Evolutionary conservation across 2,329 filamentous ascomycete genomes (phyloP), one percentile per base, ranked within the genome.

Genomic region (Zopfia rhizophila): DNA sequence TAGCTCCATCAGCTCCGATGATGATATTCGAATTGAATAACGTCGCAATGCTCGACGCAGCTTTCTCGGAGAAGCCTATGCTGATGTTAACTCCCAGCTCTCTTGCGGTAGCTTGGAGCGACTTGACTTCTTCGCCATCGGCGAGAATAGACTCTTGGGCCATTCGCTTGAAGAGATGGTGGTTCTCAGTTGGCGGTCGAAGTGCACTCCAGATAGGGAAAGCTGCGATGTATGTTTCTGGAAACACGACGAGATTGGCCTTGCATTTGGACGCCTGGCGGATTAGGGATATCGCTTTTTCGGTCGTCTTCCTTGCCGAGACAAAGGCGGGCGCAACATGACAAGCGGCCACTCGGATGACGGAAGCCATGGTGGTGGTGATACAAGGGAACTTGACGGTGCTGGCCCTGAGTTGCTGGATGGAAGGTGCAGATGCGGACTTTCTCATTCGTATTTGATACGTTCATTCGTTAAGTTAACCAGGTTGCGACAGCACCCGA

Each of bases 1-100:
- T 66, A 3, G 76, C 56, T 1, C 81, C 80, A 3, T 72, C 48
- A 2, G 57, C 48, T 1, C 66, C 67, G 30, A 83, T 78, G 14
- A 82, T 61, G 0, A 83, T 11, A 18, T 80, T 80, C 0, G 78
- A 75, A 52, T 83, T 83, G 59, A 74, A 83, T 1, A 83, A 48
- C 1, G 74, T 78, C 0, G 73, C 79, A 16, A 65, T 66, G 51
- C 78, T 79, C 17, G 67, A 64, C 0, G 62, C 71, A 0, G 70
- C 63, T 14, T 73, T 77, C 38, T 83, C 80, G 0, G 76, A 80
- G 35, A 84, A 68, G 0, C 81, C 81, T 0, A 83, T 55, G 51
- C 76, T 79, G 1, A 81, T 73, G 31, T 77, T 68, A 3, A 75
- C 62, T 0, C 63, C 55, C 1, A 60, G 55, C 5, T 73, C 60